Percentiles rank a stretch among this genome's conserved stretches.
These are phyloP conservation scores for Jamesozyma spencerorum DNA, from an alignment of 805 yeast species.

Conservation along the genomic window DNA sequence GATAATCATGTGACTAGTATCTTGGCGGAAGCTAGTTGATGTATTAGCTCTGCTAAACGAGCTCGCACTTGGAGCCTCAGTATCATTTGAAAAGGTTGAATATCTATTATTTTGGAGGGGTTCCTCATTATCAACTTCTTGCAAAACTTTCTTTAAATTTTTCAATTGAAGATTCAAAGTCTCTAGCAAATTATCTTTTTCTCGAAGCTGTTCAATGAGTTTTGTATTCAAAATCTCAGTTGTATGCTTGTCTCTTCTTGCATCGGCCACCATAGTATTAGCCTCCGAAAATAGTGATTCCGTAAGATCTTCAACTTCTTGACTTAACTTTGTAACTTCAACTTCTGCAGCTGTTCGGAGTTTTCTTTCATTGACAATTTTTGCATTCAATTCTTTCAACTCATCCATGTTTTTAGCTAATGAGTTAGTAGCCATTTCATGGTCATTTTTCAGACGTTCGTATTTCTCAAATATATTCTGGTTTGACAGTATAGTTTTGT, in stretches of 20 bases:
- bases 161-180: constrained; percentile 57
- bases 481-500: constrained; percentile 24
- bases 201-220: constrained; percentile 45
- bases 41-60: constrained; percentile 17
- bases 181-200: constrained; percentile 59
- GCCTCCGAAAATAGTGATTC: constrained; percentile 77
- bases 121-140: constrained; percentile 34
- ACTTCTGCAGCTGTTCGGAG: constrained; percentile 43
- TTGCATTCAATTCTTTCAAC: constrained; percentile 27
- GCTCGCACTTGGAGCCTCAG: constrained; percentile 12
- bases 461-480: constrained; percentile 18
- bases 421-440: constrained; percentile 28
- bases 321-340: constrained; percentile 51
- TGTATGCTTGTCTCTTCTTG: constrained; percentile 56
- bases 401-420: constrained; percentile 14
- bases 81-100: constrained; percentile 8
- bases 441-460: constrained; percentile 28
- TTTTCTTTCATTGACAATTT: constrained; percentile 25
- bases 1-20: constrained; percentile 14
- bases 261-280: constrained; percentile 73
- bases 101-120: constrained; percentile 7
- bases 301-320: constrained; percentile 72
- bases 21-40: constrained; percentile 7
- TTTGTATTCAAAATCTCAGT: constrained; percentile 50
- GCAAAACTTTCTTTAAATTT: constrained; percentile 53